Evolutionary conservation across 345 rosid species (phyloP).

Genomic region (Ailanthus altissimus): DNA sequence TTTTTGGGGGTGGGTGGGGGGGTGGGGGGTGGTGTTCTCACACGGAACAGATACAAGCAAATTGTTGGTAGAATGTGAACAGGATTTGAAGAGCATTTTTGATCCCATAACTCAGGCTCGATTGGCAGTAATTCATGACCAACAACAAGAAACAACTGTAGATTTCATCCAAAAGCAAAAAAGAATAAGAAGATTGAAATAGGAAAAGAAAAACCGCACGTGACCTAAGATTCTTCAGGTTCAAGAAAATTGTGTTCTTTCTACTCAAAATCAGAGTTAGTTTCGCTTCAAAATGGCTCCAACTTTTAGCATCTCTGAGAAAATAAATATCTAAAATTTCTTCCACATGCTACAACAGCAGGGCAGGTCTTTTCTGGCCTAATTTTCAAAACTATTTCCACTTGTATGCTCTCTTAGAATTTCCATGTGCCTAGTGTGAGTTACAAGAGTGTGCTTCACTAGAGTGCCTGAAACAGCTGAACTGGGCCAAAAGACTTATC

Average conservation of each 20-base stretch:
- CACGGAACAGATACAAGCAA: background rate
- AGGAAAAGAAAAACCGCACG: background rate
- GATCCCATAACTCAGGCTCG: background rate
- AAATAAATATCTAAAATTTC: slow-evolving; percentile 22
- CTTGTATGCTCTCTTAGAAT: slow-evolving; percentile 20
- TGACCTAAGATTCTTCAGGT: slow-evolving; percentile 11
- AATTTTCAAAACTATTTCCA: slow-evolving; percentile 32
- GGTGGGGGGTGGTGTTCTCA: too few species aligned
- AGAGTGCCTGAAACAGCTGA: slow-evolving; percentile 19
- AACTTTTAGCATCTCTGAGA: slow-evolving; percentile 28
- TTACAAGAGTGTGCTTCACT: slow-evolving; percentile 30
- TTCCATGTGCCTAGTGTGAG: slow-evolving; percentile 34
- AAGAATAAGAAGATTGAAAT: background rate
- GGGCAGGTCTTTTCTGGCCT: slow-evolving; percentile 31
- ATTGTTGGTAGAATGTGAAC: background rate
- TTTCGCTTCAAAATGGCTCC: slow-evolving; percentile 33
- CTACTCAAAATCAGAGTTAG: slow-evolving; percentile 26
- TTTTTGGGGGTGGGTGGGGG: too few species aligned
- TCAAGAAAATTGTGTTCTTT: slow-evolving; percentile 26
- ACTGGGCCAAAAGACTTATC: slow-evolving; percentile 15
- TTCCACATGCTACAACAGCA: slow-evolving; percentile 47
- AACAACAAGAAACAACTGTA: background rate
- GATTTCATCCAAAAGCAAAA: background rate
- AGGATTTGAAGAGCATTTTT: background rate
- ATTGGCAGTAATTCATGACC: background rate